Evolutionary conservation across 2,329 filamentous ascomycete species (phyloP), one percentile per base, ranked within the genome.

Genomic region (Lasiodiplodia citricola): DNA sequence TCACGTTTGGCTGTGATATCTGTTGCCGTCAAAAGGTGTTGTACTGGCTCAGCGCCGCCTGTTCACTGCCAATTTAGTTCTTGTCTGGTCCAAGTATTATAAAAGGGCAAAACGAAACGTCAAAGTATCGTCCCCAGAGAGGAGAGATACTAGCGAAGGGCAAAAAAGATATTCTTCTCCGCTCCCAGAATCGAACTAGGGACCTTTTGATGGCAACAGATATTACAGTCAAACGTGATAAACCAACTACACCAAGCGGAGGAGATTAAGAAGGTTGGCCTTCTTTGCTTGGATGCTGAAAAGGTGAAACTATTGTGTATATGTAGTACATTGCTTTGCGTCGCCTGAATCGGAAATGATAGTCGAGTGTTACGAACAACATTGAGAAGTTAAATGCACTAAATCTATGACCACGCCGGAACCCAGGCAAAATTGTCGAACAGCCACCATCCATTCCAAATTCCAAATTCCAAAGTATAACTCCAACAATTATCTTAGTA

Each of bases 201-300:
- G 56, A 58, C 56, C 56, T 58, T 58, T 58, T 23, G 56, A 44
- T 58, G 35, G 57, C 57, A 47, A 38, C 18, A 58, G 38, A 60
- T 47, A 60, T 60, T 60, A 60, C 57, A 47, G 57, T 47, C 57
- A 18, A 60, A 60, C 57, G 38, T 60, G 57, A 60, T 64, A 35
- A 63, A 64, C 60, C 60, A 64, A 64, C 60, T 64, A 52, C 60
- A 64, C 60, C 60, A 64, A 64, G 60, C 60, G 60, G 44, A 64
- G 60, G 5, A 23, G 35, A 16, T 11, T 14, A 14, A 47, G 41
- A 28, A 28, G 38, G 31, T 62, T 4, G 6, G 13, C 57, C 41
- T 28, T 47, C 57, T 44, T 23, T 62, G 57, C 57, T 62, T 47
- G 35, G 57, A 41, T 58, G 37, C 6, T 0, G 13, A 18, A 1